Evolutionary conservation across 192 early-diverging fungal genomes (phyloP), one percentile per base, ranked within the genome.

Genomic region (Backusella sp.): DNA sequence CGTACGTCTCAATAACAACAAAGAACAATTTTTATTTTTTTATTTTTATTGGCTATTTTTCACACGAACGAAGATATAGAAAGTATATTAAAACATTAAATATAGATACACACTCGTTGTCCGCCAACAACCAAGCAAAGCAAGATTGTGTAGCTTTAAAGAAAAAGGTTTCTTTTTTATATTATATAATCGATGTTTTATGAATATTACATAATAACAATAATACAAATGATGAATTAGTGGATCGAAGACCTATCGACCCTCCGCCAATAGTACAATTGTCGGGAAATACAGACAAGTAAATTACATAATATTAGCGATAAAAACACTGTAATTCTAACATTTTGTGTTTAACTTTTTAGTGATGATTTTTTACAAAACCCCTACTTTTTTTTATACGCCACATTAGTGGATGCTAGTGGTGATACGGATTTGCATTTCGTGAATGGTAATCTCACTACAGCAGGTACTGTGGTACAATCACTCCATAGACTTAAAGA

Each of bases 341-440:
- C 17, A 77, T 44, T 68, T 62, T 62, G 23, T 62, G 7, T 62
- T 26, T 62, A 62, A 6, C 21, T n/a, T 4, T 4, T 36, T 42
- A 75, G 76, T 70, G 59, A 69, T 14, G 46, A 68, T n/a, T 84
- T 86, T 76, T 77, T 88, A 36, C 88, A 92, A 66, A 96, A 96
- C 76, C 95, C 97, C 14, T 96, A 96, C 80, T 95, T 95, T 82
- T 98, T 97, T 80, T 93, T 97, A 92, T 96, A 97, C 76, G 96
- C 94, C 1, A 94, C 94, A 7, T 84, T 98, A 59, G 91, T 94
- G 75, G 86, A 88, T 53, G 87, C 89, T 68, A 91, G 92, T 37
- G 90, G 86, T 66, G 89, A 91, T 39, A 88, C 92, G 59, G 95
- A 98, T 80, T 85, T 96, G 11, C 91, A 96, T 80, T 85, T 95